Evolutionary conservation across 352 stramenopile species (phyloP).

Genomic region (Thraustochytrium sp.): DNA sequence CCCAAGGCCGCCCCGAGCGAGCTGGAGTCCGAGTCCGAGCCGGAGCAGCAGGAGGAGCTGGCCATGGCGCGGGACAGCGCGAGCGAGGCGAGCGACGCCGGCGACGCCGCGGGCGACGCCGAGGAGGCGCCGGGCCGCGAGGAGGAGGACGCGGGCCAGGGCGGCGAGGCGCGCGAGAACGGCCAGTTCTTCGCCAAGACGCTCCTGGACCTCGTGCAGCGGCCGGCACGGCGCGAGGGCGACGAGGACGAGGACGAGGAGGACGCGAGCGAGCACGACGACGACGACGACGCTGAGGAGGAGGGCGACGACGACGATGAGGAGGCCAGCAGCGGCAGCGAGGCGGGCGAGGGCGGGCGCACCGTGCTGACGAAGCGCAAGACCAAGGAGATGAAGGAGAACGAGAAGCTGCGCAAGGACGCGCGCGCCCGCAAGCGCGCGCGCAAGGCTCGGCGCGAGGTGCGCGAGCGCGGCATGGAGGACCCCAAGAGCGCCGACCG

Average conservation of each 20-base stretch:
- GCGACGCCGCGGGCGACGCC: not conserved
- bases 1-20: too few species aligned
- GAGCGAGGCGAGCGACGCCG: too few species aligned
- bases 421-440: not conserved
- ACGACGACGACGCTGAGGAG: not conserved
- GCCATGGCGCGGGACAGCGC: too few species aligned
- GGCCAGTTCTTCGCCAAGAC: not conserved
- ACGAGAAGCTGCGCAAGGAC: conserved; percentile 11
- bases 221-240: too few species aligned
- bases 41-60: too few species aligned
- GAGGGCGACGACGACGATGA: not conserved
- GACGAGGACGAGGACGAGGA: not conserved
- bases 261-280: not conserved
- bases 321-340: not conserved
- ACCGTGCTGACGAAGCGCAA: conserved; percentile 42
- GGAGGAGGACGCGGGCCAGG: not conserved
- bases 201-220: not conserved
- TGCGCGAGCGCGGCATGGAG: not conserved
- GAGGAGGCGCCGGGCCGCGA: not conserved
- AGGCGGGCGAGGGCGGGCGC: too few species aligned
- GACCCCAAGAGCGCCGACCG: not conserved
- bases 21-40: too few species aligned
- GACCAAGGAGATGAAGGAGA: conserved; percentile 45
- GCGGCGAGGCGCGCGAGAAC: not conserved
- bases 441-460: not conserved